Evolutionary conservation across 352 stramenopile genomes (phyloP).

Genomic region (Globisporangium uncinulatum): DNA sequence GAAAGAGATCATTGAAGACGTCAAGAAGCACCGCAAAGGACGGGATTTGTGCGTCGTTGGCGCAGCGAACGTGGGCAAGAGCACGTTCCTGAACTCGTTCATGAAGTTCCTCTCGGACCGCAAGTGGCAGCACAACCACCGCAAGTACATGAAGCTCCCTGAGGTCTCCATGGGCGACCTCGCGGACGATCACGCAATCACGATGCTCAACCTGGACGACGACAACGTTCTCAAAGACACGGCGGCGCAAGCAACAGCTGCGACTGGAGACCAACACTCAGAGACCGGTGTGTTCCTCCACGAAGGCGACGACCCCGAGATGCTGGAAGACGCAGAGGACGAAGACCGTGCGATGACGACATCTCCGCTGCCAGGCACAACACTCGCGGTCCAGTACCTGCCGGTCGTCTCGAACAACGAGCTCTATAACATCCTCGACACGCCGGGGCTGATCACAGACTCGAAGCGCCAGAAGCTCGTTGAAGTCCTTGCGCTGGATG

Average conservation of each 20-base stretch:
- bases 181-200: slow-evolving; percentile 30
- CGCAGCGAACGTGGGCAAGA: slow-evolving; percentile 91
- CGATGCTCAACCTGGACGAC: slow-evolving; percentile 63
- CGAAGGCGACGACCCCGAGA: slow-evolving; percentile 52
- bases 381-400: slow-evolving; percentile 77
- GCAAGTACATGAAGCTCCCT: slow-evolving; percentile 79
- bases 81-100: slow-evolving; percentile 90
- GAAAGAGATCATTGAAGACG: slow-evolving; percentile 78
- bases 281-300: slow-evolving; percentile 36
- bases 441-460: slow-evolving; percentile 72
- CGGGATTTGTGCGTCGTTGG: slow-evolving; percentile 89
- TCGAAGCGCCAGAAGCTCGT: slow-evolving; percentile 73
- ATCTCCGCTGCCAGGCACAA: slow-evolving; percentile 89
- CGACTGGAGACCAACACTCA: not conserved
- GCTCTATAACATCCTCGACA: slow-evolving; percentile 79
- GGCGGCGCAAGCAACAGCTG: not conserved
- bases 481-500: slow-evolving; percentile 68
- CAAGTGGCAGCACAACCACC: slow-evolving; percentile 84
- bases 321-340: slow-evolving; percentile 60
- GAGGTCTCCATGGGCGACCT: slow-evolving; percentile 54
- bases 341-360: slow-evolving; percentile 80
- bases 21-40: slow-evolving; percentile 68
- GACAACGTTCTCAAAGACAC: slow-evolving; percentile 25
- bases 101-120: slow-evolving; percentile 74
- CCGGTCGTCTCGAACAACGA: slow-evolving; percentile 77